Conservation (phyloP, 164 flowering plant species). For the Echeveria elegans region DNA sequence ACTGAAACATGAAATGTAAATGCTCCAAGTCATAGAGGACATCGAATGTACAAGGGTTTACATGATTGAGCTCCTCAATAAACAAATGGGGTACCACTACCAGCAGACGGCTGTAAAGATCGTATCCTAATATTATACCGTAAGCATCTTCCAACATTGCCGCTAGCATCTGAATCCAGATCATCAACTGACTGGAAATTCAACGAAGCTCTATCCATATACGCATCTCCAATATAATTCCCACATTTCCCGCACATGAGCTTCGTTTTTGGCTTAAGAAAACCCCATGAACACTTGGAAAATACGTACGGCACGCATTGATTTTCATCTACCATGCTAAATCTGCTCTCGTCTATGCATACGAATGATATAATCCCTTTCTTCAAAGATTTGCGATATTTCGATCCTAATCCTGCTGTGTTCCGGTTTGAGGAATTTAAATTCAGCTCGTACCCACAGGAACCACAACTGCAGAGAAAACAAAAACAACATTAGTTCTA, state of each 20-base stretch:
- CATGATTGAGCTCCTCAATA: slow-evolving; percentile 17
- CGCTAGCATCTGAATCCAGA: slow-evolving; percentile 32
- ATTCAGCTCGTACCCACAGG: slow-evolving; percentile 81
- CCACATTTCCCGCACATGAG: slow-evolving; percentile 89
- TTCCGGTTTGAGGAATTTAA: slow-evolving; percentile 72
- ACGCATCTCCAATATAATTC: slow-evolving; percentile 60
- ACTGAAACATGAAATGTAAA: not conserved
- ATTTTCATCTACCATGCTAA: slow-evolving; percentile 60
- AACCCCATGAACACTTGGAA: slow-evolving; percentile 57
- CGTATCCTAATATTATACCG: slow-evolving; percentile 60
- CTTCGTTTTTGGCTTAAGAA: slow-evolving; percentile 54
- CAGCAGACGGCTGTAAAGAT: slow-evolving; percentile 60
- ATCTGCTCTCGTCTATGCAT: slow-evolving; percentile 75
- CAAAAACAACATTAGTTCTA: not conserved
- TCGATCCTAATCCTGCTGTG: slow-evolving; percentile 64
- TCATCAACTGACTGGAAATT: slow-evolving; percentile 25
- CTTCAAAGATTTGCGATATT: slow-evolving; percentile 78
- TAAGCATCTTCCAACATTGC: slow-evolving; percentile 19
- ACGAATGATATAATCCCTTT: slow-evolving; percentile 73
- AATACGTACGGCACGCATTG: slow-evolving; percentile 55
- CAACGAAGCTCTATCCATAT: slow-evolving; percentile 27
- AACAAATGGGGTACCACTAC: slow-evolving; percentile 29
- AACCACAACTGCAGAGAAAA: slow-evolving; percentile 69
- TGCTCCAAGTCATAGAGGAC: not conserved
- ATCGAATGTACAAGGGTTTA: not conserved